Base-by-base conservation (phyloP, 2,329 filamentous ascomycete genomes). In the Grosmannia huntii region DNA sequence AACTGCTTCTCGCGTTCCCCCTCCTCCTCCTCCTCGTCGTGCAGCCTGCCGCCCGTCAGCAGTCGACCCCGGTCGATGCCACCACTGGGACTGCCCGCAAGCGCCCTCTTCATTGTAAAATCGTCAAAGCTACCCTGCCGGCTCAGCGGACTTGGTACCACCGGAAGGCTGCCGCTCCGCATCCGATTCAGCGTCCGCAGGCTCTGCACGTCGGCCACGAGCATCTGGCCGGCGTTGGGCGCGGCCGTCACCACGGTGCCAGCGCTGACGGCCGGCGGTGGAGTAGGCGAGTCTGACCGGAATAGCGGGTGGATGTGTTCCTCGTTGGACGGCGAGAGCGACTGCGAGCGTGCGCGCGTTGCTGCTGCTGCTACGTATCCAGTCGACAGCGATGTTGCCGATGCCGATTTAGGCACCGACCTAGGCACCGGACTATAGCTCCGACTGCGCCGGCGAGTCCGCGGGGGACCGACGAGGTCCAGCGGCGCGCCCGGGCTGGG, bases 301-400 rank as follows among this genome's bases (percentile, higher is more conserved):
- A 91, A 90, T 3, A 91, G 76, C 10, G 87, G 87, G 68, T 91
- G 87, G 52, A 90, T 90, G 66, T 90, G 82, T 4, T 83, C 76
- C 68, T 90, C 85, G 65, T 76, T 77, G 55, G 66, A 52, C 10
- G 53, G 73, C 21, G 52, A 3, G 64, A 62, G 69, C 23, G 60
- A 57, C 25, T 59, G 60, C 2, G 60, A 60, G 5, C 60, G 61
- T 33, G 53, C 51, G 49, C 12, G 54, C 7, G 53, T 38, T 25
- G n/a, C 12, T 1, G n/a, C 16, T 2, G 53, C 53, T 16, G 19
- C 16, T 3, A 41, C 21, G 7, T 25, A 10, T 12, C 21, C 41
- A 9, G n/a, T 33, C n/a, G 66, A 65, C 36, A 65, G 66, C 12
- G 70, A 60, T 5, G 68, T 64, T 16, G 36, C 4, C 38, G 53